Conservation (phyloP, 371 early-diverging fungal species). For the Mucor irregularis region DNA sequence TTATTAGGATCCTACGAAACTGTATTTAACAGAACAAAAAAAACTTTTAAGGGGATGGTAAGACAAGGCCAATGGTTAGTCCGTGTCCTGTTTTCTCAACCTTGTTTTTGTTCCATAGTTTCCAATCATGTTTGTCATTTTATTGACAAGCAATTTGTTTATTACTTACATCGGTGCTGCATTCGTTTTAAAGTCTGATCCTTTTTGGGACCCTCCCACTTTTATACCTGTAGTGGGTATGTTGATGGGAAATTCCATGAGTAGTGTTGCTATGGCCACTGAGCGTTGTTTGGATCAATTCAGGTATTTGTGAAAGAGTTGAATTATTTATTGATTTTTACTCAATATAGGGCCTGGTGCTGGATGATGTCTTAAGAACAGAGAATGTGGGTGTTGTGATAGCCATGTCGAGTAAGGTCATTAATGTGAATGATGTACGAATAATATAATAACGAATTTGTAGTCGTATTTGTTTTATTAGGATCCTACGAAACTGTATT, state of each 20-base stretch:
- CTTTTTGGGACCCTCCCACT: slow-evolving; percentile 72
- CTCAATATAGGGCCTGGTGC: slow-evolving; percentile 46
- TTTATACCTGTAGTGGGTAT: slow-evolving; percentile 90
- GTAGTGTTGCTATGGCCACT: slow-evolving; percentile 79
- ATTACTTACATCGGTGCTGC: slow-evolving; percentile 59
- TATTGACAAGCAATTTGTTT: slow-evolving; percentile 49
- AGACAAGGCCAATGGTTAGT: background rate
- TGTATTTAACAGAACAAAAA: slow-evolving; percentile 43
- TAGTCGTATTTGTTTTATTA: slow-evolving; percentile 38
- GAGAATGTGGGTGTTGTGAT: slow-evolving; percentile 37
- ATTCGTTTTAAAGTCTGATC: slow-evolving; percentile 69
- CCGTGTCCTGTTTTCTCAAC: too few relatives aligned
- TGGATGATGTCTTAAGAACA: slow-evolving; percentile 42
- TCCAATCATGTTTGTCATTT: slow-evolving; percentile 44
- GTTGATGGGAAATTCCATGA: slow-evolving; percentile 85
- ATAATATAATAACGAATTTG: background rate
- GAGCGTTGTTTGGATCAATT: slow-evolving; percentile 65
- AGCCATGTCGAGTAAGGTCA: slow-evolving; percentile 38
- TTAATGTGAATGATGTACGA: too few relatives aligned
- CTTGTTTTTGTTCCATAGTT: slow-evolving; percentile 30
- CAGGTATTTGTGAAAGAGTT: too few relatives aligned
- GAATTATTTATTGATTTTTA: too few relatives aligned
- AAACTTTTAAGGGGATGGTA: slow-evolving; percentile 47
- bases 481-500: slow-evolving; percentile 47
- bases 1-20: slow-evolving; percentile 45